Conservation (phyloP, 352 stramenopile species). For the Pythium periplocum region DNA sequence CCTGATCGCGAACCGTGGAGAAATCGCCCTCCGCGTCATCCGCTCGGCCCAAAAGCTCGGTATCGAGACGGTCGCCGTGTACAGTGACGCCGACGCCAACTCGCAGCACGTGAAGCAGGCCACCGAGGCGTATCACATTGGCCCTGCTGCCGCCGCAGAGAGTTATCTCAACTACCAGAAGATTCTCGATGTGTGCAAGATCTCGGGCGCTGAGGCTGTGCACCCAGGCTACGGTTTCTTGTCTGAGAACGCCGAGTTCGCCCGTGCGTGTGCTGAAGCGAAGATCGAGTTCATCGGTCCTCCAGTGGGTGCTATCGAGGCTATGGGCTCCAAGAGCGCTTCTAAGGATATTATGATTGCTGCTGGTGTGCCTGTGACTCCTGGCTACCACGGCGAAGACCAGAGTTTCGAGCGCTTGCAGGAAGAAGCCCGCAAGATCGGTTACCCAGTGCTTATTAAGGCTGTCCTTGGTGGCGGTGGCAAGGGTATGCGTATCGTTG, state of each 20-base stretch:
- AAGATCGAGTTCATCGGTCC: conserved; percentile 90
- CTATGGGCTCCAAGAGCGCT: conserved; percentile 91
- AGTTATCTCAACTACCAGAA: conserved; percentile 78
- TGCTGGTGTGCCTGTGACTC: conserved; percentile 83
- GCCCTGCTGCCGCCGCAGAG: conserved; percentile 54
- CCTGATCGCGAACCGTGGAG: conserved; percentile 87
- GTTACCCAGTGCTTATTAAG: conserved; percentile 92
- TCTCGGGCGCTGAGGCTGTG: conserved; percentile 69
- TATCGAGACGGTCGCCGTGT: conserved; percentile 90
- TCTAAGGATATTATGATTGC: conserved; percentile 91
- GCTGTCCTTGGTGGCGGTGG: conserved; percentile 87
- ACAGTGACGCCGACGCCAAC: conserved; percentile 83
- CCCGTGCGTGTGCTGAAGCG: conserved; percentile 53
- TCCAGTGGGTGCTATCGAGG: conserved; percentile 77
- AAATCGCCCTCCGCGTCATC: conserved; percentile 88
- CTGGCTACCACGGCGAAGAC: conserved; percentile 89
- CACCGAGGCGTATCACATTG: conserved; percentile 65
- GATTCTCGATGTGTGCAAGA: conserved; percentile 65
- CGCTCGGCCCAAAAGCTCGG: conserved; percentile 81
- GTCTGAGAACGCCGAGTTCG: conserved; percentile 85
- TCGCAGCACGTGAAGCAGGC: conserved; percentile 75
- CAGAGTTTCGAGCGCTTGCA: conserved; percentile 76
- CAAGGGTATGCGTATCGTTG: conserved; percentile 91
- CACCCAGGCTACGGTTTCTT: conserved; percentile 91
- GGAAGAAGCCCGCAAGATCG: conserved; percentile 79